These are phyloP conservation scores for Neurospora terricola DNA, from an alignment of 495 filamentous ascomycete genomes.

Conservation along the genomic window DNA sequence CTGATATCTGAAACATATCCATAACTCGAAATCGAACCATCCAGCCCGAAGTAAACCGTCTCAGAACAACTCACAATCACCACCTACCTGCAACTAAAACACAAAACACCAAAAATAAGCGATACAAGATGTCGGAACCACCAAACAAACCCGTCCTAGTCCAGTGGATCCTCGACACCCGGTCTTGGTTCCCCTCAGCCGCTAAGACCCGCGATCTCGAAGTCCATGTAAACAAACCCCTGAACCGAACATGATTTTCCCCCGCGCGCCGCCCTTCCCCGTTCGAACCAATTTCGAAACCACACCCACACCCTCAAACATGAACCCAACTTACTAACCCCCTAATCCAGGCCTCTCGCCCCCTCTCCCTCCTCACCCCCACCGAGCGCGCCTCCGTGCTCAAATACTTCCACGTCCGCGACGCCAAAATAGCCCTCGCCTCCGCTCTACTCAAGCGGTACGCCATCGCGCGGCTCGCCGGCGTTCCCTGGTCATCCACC, in stretches of 20 bases:
- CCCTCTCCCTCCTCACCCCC: slow-evolving; percentile 45
- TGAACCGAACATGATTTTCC: not conserved
- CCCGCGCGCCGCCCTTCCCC: not conserved
- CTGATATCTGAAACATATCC: not conserved
- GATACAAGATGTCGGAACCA: not conserved
- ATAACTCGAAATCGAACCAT: not conserved
- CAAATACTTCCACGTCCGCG: slow-evolving; percentile 49
- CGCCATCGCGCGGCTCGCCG: slow-evolving; percentile 51
- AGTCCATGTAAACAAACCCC: slow-evolving; percentile 19
- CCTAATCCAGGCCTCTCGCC: slow-evolving; percentile 38
- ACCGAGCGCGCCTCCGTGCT: slow-evolving; percentile 41
- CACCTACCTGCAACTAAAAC: not conserved
- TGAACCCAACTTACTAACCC: not conserved
- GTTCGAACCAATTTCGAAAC: not conserved
- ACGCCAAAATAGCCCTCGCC: slow-evolving; percentile 60
- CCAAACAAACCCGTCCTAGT: slow-evolving; percentile 15
- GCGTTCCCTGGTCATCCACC: slow-evolving; percentile 55
- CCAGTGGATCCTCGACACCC: slow-evolving; percentile 41
- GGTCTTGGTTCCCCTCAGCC: slow-evolving; percentile 31
- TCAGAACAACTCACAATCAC: not conserved
- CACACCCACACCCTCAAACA: not conserved
- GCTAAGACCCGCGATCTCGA: slow-evolving; percentile 29
- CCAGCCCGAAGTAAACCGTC: not conserved
- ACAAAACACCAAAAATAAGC: not conserved
- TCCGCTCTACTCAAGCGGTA: slow-evolving; percentile 74